Evolutionary conservation across 345 rosid species (phyloP).

Genomic region (Mallotus nudiflorus): DNA sequence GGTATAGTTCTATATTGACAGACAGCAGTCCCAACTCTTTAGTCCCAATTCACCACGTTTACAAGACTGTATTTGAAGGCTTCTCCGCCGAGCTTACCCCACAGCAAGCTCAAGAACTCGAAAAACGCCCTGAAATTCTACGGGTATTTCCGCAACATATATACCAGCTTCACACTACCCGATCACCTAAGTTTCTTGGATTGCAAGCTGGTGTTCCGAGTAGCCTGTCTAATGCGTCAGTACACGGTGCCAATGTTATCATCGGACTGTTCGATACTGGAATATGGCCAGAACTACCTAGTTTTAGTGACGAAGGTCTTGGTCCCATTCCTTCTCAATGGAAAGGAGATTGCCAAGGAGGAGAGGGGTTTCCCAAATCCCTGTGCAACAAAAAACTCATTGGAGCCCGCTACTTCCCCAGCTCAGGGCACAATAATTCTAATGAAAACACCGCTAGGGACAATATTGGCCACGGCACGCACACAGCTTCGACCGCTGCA

Average conservation of each 20-base stretch:
- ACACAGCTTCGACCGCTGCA: constrained; percentile 72
- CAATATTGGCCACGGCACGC: constrained; percentile 67
- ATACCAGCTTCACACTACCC: constrained; percentile 63
- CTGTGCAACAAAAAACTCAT: constrained; percentile 59
- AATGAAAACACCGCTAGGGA: constrained; percentile 47
- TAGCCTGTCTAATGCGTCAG: constrained; percentile 17
- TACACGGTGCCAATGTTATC: constrained; percentile 56
- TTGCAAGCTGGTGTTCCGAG: constrained; percentile 26
- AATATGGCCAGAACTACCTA: constrained; percentile 59
- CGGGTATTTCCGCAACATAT: constrained; percentile 45
- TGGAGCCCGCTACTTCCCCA: constrained; percentile 56
- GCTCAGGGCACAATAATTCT: constrained; percentile 18
- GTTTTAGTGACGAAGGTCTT: constrained; percentile 49
- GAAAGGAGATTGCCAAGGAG: constrained; percentile 63
- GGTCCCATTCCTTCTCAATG: constrained; percentile 50
- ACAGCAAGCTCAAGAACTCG: constrained; percentile 44
- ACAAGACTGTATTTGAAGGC: constrained; percentile 56
- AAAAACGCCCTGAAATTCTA: constrained; percentile 46
- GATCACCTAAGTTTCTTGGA: constrained; percentile 64
- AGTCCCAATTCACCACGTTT: constrained; percentile 45
- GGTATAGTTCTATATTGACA: constrained; percentile 1
- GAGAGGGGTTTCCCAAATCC: constrained; percentile 47
- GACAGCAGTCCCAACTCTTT: neutral
- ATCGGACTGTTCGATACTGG: constrained; percentile 75
- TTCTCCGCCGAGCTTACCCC: constrained; percentile 51